Evolutionary conservation across 2,329 filamentous ascomycete species (phyloP), one percentile per base, ranked within the genome.

Genomic region (Graphilbum sp.): DNA sequence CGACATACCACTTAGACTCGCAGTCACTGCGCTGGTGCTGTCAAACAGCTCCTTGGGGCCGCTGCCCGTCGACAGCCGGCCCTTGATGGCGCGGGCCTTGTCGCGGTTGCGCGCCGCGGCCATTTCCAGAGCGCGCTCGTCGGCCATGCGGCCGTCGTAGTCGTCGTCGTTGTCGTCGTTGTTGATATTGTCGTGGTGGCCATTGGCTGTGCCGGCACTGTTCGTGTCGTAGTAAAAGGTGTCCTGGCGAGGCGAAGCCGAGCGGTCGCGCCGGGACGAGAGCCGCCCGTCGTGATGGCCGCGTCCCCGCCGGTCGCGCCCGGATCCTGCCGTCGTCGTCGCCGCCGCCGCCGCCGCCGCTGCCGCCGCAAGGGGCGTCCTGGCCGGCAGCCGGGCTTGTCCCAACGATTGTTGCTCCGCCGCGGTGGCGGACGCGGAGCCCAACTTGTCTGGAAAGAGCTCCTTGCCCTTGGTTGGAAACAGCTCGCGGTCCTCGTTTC

Each of bases 31-130:
- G 4, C 43, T 48, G 33, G 50, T 47, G 38, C 45, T 20, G 1
- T 25, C 19, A 46, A 79, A 74, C 2, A 79, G 62, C 44, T 79
- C 75, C 5, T 25, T 11, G 8, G 16, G 15, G 20, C 32, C 2
- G 44, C 30, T 15, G 56, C 41, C 64, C 34, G 50, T 50, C 16
- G 52, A 48, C 10, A 59, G 45, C n/a, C 56, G 55, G 41, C 61
- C 60, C 47, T 63, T 65, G 46, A 66, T 60, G 18, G 55, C 52
- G 32, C 61, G 60, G n/a, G 61, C 64, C 42, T 57, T 62, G 35
- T 59, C 51, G 27, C 61, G 57, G 48, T 63, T 66, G 40, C 52
- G 57, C 40, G 50, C 46, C 0, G 29, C 43, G 0, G 40, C 31
- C 5, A 29, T 36, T 2, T 32, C 45, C 13, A 40, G 31, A 5